Evolutionary conservation across 345 rosid genomes (phyloP).

Genomic region (Pistacia integerrima): DNA sequence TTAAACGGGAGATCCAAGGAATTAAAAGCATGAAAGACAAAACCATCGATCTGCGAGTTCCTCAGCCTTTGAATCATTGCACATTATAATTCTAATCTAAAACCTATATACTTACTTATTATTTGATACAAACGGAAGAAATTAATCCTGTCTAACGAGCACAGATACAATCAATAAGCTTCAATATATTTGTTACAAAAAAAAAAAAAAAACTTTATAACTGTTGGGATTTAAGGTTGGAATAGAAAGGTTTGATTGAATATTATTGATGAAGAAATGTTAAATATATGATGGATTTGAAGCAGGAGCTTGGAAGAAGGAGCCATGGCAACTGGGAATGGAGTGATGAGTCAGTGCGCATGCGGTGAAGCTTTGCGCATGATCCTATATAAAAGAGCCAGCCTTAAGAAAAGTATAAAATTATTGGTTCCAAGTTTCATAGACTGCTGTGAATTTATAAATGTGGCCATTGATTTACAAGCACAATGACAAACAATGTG

Average conservation of each 20-base stretch:
- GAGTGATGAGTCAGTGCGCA: constrained; percentile 42
- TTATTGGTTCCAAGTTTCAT: constrained; percentile 10
- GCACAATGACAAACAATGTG: constrained; percentile 20
- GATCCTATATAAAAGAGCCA: constrained; percentile 38
- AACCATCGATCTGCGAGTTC: constrained; percentile 22
- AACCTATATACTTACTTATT: too few relatives aligned
- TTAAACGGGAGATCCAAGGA: constrained; percentile 37
- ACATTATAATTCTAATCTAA: too few relatives aligned
- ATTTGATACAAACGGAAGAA: too few relatives aligned
- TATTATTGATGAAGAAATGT: background rate
- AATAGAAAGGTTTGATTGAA: background rate
- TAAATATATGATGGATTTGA: constrained; percentile 10
- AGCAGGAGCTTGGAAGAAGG: constrained; percentile 10
- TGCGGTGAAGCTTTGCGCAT: constrained; percentile 50
- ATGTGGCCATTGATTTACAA: constrained; percentile 17
- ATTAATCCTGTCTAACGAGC: too few relatives aligned
- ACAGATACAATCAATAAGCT: too few relatives aligned
- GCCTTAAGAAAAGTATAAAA: background rate
- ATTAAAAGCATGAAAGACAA: constrained; percentile 33
- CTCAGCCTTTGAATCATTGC: constrained; percentile 11
- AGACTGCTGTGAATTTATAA: background rate
- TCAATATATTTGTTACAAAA: too few relatives aligned
- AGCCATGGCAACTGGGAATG: background rate
- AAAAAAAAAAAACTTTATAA: too few relatives aligned
- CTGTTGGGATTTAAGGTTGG: too few relatives aligned